Conservation (phyloP, 176 grass and related monocot species). For the Avena atlantica region DNA sequence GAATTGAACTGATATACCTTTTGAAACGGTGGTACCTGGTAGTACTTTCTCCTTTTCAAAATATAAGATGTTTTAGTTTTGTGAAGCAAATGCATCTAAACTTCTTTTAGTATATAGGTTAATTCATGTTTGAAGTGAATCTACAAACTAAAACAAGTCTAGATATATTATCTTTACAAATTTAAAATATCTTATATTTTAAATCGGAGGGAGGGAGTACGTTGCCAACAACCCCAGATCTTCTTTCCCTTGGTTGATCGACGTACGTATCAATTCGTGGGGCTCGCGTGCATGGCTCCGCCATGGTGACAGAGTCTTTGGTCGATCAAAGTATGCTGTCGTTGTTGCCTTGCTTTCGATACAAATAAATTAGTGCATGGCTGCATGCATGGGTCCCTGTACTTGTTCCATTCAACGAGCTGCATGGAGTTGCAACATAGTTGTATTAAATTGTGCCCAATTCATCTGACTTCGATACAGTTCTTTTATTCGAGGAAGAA, state of each 20-base stretch:
- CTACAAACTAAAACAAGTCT: too few species aligned
- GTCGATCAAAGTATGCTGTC: background rate
- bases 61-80: too few species aligned
- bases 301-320: background rate
- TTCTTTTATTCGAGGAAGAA: too few species aligned
- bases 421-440: background rate
- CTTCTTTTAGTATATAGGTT: too few species aligned
- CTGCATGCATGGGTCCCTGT: background rate
- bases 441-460: background rate
- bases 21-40: too few species aligned
- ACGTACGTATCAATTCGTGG: background rate
- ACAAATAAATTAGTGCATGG: background rate
- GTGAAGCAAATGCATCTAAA: too few species aligned
- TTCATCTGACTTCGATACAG: background rate
- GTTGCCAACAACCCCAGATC: background rate
- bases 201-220: too few species aligned
- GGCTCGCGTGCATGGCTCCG: background rate
- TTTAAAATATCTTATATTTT: too few species aligned
- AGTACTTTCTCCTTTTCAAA: too few species aligned
- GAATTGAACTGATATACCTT: too few species aligned
- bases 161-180: too few species aligned
- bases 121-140: too few species aligned
- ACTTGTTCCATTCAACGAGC: conserved; percentile 1
- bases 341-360: background rate
- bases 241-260: background rate